Percentiles rank a stretch among this genome's conserved stretches.
These are phyloP conservation scores for Starmerella sp. DNA, from an alignment of 805 yeast genomes.

Conservation along the genomic window DNA sequence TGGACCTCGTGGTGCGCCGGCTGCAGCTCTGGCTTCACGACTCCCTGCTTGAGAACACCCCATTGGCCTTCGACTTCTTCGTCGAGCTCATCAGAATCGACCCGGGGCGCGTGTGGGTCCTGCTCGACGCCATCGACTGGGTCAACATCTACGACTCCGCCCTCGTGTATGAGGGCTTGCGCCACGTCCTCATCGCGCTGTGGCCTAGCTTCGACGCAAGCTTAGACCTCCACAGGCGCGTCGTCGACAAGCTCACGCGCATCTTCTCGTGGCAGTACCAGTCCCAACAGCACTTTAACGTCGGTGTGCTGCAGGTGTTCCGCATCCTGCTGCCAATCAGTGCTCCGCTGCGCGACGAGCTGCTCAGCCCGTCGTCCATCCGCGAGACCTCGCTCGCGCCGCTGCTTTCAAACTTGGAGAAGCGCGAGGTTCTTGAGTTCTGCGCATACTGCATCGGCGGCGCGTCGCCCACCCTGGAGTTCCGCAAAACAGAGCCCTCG, in stretches of 20 bases:
- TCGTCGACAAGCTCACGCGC: constrained; percentile 2
- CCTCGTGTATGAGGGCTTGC: constrained; percentile 7
- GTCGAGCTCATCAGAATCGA: constrained; percentile 38
- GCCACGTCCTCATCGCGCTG: constrained; percentile 1
- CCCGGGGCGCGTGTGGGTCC: constrained; percentile 70
- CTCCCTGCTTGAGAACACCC: constrained; percentile 1
- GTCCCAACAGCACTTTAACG: constrained; percentile 2
- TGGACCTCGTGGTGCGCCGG: constrained; percentile 52
- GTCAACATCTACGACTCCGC: neutral
- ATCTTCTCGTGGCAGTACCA: constrained; percentile 8
- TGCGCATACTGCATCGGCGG: constrained; percentile 44
- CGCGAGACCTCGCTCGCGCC: constrained; percentile 25
- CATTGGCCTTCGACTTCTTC: constrained; percentile 35
- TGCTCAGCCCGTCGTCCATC: constrained; percentile 24
- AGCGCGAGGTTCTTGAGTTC: constrained; percentile 40
- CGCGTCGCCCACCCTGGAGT: neutral
- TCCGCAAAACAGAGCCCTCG: constrained; percentile 27
- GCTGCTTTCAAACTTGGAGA: constrained; percentile 45
- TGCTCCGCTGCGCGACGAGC: constrained; percentile 28
- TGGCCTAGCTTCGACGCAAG: constrained; percentile 11
- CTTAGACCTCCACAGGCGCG: constrained; percentile 5
- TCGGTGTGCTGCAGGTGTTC: constrained; percentile 14
- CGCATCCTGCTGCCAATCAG: constrained; percentile 29
- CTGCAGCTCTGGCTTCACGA: constrained; percentile 40
- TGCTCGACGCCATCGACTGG: constrained; percentile 35